These are phyloP conservation scores for Angomonas ambiguus DNA, from an alignment of 208 protist genomes.

Conservation along the genomic window DNA sequence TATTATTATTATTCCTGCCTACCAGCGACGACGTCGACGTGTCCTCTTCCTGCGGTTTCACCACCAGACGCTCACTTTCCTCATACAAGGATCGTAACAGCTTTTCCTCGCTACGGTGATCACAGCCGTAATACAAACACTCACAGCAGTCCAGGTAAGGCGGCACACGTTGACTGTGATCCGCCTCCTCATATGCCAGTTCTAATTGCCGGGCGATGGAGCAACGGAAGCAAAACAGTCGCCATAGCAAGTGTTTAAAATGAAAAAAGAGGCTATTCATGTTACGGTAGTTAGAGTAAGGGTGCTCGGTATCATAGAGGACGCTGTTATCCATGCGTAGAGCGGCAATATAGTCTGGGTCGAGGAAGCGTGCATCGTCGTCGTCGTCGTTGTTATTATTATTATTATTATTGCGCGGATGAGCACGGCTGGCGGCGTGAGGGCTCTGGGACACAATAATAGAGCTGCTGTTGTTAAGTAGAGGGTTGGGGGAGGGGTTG, in stretches of 20 bases:
- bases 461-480: neutral
- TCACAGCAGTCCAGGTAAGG: conserved; percentile 1
- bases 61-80: too few species aligned
- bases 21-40: too few species aligned
- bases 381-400: too few species aligned
- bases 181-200: conserved; percentile 43
- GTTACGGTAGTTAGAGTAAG: neutral
- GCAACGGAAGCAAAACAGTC: conserved; percentile 63
- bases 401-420: neutral
- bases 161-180: conserved; percentile 18
- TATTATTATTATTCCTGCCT: too few species aligned
- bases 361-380: too few species aligned
- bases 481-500: too few species aligned
- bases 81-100: neutral
- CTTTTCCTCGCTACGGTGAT: neutral
- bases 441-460: neutral
- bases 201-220: conserved; percentile 48
- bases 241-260: conserved; percentile 16
- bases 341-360: too few species aligned
- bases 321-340: too few species aligned
- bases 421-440: too few species aligned
- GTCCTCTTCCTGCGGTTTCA: neutral
- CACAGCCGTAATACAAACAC: neutral
- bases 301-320: neutral
- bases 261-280: neutral